phyloP scores from a whole-genome alignment of 23 red algal genomes.

The Gracilaria caudata region DNA sequence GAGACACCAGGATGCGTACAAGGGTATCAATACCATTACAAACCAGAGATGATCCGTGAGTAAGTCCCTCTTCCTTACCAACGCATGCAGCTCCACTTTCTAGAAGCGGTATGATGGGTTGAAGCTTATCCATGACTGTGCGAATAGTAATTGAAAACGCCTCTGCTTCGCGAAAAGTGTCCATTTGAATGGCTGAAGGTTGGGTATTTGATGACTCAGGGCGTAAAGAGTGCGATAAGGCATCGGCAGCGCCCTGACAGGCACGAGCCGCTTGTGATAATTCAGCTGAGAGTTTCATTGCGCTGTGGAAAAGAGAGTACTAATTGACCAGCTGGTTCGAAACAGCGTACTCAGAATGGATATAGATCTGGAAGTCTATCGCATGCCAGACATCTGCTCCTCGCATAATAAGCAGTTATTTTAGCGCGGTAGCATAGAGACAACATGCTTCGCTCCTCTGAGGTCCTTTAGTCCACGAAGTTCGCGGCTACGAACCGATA shows the following conservation, averaged over 20 bases:
- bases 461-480: neutral
- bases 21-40: conserved; percentile 88
- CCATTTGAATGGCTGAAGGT: conserved; percentile 19
- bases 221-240: conserved; percentile 47
- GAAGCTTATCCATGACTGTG: conserved; percentile 45
- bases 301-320: neutral
- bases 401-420: neutral
- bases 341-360: neutral
- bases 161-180: conserved; percentile 69
- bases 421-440: neutral
- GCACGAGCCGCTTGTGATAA: conserved; percentile 34
- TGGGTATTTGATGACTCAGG: conserved; percentile 1
- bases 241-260: conserved; percentile 51
- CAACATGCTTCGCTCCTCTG: neutral
- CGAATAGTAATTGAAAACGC: conserved; percentile 58
- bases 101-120: conserved; percentile 35
- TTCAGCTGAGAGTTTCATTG: conserved; percentile 8
- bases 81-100: conserved; percentile 31
- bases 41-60: neutral
- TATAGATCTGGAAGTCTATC: conserved; percentile 7
- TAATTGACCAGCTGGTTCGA: neutral
- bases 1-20: conserved; percentile 55
- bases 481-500: too few species aligned
- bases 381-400: neutral
- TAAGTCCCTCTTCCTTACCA: conserved; percentile 28